Conservation (phyloP, 2,329 filamentous ascomycete genomes). For the Cercospora janseana region DNA sequence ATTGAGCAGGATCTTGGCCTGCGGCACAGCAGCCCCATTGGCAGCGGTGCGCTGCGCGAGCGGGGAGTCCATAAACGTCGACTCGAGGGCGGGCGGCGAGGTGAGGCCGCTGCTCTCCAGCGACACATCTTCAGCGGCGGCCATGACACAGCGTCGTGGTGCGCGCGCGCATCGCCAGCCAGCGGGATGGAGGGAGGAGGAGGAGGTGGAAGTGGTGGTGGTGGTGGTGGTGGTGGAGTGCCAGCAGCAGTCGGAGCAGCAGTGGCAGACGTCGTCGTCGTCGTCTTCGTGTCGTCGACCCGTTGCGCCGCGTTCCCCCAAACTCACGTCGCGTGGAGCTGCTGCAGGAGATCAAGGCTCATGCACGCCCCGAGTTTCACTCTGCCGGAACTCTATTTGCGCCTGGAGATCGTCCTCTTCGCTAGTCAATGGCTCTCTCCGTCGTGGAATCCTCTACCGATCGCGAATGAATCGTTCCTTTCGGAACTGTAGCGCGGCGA, state of each 20-base stretch:
- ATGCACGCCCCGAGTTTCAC: too few species aligned
- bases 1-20: background rate
- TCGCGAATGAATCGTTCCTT: too few species aligned
- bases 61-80: constrained; percentile 5
- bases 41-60: constrained; percentile 1
- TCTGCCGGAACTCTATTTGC: constrained; percentile 1
- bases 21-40: background rate
- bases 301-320: background rate
- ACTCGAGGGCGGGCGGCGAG: constrained; percentile 7
- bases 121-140: constrained; percentile 7
- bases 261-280: constrained; percentile 1
- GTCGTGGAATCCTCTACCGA: too few species aligned
- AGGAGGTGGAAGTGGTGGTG: background rate
- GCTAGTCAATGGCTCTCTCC: too few species aligned
- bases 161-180: constrained; percentile 3
- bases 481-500: too few species aligned
- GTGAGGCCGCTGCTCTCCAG: constrained; percentile 7
- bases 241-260: background rate
- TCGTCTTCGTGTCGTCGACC: constrained; percentile 6
- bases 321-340: constrained; percentile 4
- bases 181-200: too few species aligned
- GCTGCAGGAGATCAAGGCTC: too few species aligned
- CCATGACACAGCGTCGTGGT: background rate
- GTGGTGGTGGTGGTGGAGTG: background rate
- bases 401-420: background rate